Base-by-base conservation (phyloP, 2,329 filamentous ascomycete species). In the Pseudogymnoascus sp. region DNA sequence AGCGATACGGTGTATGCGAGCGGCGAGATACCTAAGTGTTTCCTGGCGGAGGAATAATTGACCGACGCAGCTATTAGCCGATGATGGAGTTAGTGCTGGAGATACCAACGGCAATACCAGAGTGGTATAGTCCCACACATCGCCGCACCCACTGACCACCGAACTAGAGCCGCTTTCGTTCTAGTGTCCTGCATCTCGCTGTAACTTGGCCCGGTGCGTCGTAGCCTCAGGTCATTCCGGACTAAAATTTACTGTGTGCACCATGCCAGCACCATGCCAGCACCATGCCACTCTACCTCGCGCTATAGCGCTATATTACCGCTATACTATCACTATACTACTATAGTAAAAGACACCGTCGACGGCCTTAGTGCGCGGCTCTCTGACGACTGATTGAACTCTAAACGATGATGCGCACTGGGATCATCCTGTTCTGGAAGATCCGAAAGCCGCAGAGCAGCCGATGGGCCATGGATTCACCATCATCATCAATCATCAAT, bases 351-450 rank as follows among this genome's bases (percentile, higher is more conserved):
- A 33, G 31, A 46, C 42, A 46, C 42, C 42, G 42, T 46, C 42
- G 42, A 46, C 42, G 21, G 17, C 42, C 42, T 46, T 46, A 46
- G 42, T 46, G 42, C 42, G 42, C 42, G 42, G 42, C 42, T 46
- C 42, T 26, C 40, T 46, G 21, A 46, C 42, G 42, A 46, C 42
- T 46, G 42, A 46, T 46, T 5, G 42, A 46, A 46, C 42, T 46
- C 42, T 46, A 46, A 46, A 46, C 42, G 21, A 46, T 46, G 42
- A 46, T 46, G 42, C 42, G 42, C 42, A 46, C 42, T 26, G 42
- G 42, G 42, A 46, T 46, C 42, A 46, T n/a, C 42, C 42, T 46
- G 42, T 46, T 46, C 42, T 46, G 42, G 42, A 46, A 46, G 42
- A 46, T 46, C 42, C 42, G 9, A 23, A 26, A 9, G 10, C 42